Percentiles rank a stretch among this genome's conserved stretches.
Conservation (phyloP, 805 yeast genomes). For the Blastobotrys americana region DNA sequence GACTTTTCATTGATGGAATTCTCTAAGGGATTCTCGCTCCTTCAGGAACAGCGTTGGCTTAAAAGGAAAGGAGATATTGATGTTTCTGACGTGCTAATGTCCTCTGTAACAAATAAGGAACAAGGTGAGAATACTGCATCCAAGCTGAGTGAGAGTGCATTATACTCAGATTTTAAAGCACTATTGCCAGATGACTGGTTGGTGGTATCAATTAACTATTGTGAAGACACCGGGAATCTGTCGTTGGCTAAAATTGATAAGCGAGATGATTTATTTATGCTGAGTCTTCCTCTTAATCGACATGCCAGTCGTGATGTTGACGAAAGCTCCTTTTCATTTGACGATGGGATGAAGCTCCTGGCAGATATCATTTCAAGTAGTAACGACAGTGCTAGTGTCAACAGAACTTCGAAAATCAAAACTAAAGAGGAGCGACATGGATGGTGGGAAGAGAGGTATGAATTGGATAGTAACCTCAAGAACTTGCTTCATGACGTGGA, state of each 20-base stretch:
- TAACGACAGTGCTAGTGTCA: conserved; percentile 49
- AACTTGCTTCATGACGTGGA: conserved; percentile 54
- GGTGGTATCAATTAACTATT: conserved; percentile 54
- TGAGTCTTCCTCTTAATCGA: conserved; percentile 56
- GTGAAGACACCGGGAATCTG: conserved; percentile 51
- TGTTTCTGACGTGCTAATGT: neutral
- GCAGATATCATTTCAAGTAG: conserved; percentile 55
- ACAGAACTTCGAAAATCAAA: conserved; percentile 44
- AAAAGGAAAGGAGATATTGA: neutral
- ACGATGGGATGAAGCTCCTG: conserved; percentile 42
- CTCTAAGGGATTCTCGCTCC: conserved; percentile 5
- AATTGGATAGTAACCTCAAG: conserved; percentile 50
- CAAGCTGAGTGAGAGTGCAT: neutral
- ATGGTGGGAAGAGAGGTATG: conserved; percentile 75
- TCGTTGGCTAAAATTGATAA: conserved; percentile 42
- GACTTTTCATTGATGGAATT: neutral
- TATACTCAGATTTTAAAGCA: conserved; percentile 7
- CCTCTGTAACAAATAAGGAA: neutral
- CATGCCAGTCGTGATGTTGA: conserved; percentile 40
- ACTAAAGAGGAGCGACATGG: conserved; percentile 52
- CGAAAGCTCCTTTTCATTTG: conserved; percentile 37
- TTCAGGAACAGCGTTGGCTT: conserved; percentile 1
- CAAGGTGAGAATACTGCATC: neutral
- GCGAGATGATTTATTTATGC: conserved; percentile 35
- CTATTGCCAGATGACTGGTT: conserved; percentile 47